Conservation (phyloP, 768 basidiomycete species). For the Mrakia blollopis region DNA sequence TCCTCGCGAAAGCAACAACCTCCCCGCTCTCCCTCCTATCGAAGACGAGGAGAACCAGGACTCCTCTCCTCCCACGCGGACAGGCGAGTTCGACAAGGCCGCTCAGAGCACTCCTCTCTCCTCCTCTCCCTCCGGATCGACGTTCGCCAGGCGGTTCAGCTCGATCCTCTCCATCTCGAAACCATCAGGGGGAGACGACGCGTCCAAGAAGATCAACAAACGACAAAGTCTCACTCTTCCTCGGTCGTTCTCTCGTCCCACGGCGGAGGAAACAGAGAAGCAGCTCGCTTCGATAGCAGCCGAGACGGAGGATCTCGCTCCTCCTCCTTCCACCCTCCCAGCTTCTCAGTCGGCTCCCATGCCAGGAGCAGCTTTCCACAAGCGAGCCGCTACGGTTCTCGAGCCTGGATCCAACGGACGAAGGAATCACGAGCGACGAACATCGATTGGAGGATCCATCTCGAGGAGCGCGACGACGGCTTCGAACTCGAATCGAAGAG, state of each 20-base stretch:
- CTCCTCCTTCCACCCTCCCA: background rate
- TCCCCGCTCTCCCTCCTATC: slow-evolving; percentile 16
- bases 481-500: slow-evolving; percentile 11
- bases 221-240: slow-evolving; percentile 30
- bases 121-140: slow-evolving; percentile 16
- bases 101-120: background rate
- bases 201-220: slow-evolving; percentile 31
- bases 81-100: background rate
- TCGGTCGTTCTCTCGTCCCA: slow-evolving; percentile 29
- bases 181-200: background rate
- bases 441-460: slow-evolving; percentile 37
- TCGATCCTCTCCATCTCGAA: slow-evolving; percentile 37
- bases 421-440: slow-evolving; percentile 38
- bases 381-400: slow-evolving; percentile 35
- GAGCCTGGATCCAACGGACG: slow-evolving; percentile 25
- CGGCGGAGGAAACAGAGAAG: background rate
- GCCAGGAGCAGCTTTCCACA: slow-evolving; percentile 24
- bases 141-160: slow-evolving; percentile 37
- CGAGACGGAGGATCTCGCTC: background rate
- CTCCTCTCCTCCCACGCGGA: background rate
- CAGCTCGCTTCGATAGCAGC: background rate
- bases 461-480: slow-evolving; percentile 20
- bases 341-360: slow-evolving; percentile 28
- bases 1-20: slow-evolving; percentile 10
- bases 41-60: slow-evolving; percentile 28